phyloP scores from a whole-genome alignment of 2,329 filamentous ascomycete species.

The Aspergillus sp. region DNA sequence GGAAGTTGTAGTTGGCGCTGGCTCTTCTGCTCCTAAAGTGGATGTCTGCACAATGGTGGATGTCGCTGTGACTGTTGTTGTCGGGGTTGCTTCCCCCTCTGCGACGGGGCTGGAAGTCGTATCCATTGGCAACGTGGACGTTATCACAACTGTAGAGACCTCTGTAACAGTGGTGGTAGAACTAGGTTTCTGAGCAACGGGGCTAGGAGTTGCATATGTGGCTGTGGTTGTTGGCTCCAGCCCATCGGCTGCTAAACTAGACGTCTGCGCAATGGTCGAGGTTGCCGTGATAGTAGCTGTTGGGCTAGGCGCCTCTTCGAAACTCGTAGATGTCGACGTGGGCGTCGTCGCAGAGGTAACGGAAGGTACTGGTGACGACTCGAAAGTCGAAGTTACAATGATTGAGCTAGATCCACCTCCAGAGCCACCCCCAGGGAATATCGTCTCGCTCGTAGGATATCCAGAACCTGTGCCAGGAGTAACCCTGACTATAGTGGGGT shows the following conservation, averaged over 20 bases:
- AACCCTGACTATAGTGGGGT: constrained; percentile 7
- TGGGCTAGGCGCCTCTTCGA: not conserved
- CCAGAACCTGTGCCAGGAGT: constrained; percentile 1
- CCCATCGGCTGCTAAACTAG: not conserved
- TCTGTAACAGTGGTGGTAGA: constrained; percentile 5
- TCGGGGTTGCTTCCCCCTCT: not conserved
- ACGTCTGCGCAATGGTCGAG: not conserved
- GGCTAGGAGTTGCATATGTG: not conserved
- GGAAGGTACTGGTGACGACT: not conserved
- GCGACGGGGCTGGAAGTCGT: not conserved
- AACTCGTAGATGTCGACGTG: not conserved
- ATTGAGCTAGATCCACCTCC: not conserved
- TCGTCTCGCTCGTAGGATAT: not conserved
- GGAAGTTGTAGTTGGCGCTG: not conserved
- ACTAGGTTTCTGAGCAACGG: not conserved
- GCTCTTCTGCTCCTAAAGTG: not conserved
- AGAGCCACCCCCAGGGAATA: not conserved
- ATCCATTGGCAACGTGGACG: not conserved
- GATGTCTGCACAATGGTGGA: not conserved
- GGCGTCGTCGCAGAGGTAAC: not conserved
- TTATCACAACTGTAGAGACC: not conserved
- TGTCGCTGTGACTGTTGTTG: not conserved
- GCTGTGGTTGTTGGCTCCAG: not conserved
- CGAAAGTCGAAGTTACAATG: not conserved
- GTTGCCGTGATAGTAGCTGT: constrained; percentile 2